Evolutionary conservation across 2,329 filamentous ascomycete genomes (phyloP), one percentile per base, ranked within the genome.

Genomic region (Colletotrichum magnum): DNA sequence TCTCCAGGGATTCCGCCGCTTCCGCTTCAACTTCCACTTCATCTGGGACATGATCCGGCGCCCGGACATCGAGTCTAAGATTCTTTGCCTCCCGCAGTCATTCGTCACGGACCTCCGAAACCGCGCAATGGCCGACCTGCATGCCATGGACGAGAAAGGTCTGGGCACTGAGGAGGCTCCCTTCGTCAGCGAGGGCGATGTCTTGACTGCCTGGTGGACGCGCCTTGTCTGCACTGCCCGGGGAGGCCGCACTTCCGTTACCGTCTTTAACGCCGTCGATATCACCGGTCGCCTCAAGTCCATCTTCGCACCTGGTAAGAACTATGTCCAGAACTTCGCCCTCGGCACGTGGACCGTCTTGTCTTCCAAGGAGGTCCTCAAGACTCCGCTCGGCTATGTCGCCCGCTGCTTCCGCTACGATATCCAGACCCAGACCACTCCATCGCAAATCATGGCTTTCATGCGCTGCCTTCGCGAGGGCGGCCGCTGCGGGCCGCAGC

Each of bases 101-200:
- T 71, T 75, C 26, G 61, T 85, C 1, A 60, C 68, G 1, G 48
- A 65, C 2, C 64, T 85, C 47, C 78, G 76, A 5, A 57, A 73
- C 2, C 74, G 73, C 32, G 80, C 81, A 28, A 69, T 76, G 48
- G 71, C 74, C 6, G 79, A 82, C 24, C 65, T 79, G 28, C 53
- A 47, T 24, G 56, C 59, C 4, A 67, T 71, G 45, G 65, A 45
- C 47, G 69, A 69, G 10, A 69, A 69, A 36, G 57, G 63, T 1
- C 16, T 67, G 5, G 67, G 67, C 48, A 56, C 41, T 12, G 72
- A 71, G 47, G 57, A 65, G 12, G 68, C 63, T 12, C 75, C 80
- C 1, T 86, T 84, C 61, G 50, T 87, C 36, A 85, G 81, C 69
- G 83, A 86, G n/a, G 79, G 80, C 21, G 84, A 87, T 60, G 74